These are phyloP conservation scores for Haplosporangium sp. DNA, from an alignment of 371 early-diverging fungal genomes.

Conservation along the genomic window DNA sequence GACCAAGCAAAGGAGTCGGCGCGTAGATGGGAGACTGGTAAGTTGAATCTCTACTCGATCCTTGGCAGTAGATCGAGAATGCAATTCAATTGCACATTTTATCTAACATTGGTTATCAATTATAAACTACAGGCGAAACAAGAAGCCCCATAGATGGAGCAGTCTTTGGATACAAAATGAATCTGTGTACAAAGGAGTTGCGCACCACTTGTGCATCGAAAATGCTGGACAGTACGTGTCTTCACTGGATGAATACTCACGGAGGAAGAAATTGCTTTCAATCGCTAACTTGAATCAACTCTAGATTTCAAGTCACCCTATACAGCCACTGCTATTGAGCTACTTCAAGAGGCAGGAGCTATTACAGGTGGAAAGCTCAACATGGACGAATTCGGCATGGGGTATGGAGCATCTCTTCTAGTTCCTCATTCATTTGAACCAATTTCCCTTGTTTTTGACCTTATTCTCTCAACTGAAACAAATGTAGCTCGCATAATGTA, in stretches of 20 bases:
- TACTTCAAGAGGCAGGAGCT: conserved; percentile 75
- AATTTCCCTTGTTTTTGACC: conserved; percentile 24
- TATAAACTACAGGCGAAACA: conserved; percentile 26
- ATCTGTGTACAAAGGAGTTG: conserved; percentile 70
- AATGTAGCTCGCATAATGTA: conserved; percentile 61
- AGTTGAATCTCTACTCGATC: not conserved
- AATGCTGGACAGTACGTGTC: conserved; percentile 69
- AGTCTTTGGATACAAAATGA: conserved; percentile 79
- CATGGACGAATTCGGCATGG: conserved; percentile 99
- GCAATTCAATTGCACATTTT: not conserved
- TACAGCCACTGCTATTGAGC: conserved; percentile 80
- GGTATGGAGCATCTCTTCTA: conserved; percentile 51
- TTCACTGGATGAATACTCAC: not conserved
- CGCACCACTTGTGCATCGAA: conserved; percentile 79
- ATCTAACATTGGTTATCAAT: not conserved
- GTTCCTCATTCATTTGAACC: not conserved
- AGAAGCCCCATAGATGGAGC: conserved; percentile 68
- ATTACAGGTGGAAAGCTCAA: conserved; percentile 88
- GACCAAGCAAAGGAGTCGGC: conserved; percentile 34
- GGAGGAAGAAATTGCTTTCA: not conserved
- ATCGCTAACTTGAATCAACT: too few species aligned
- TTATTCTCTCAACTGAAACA: too few species aligned
- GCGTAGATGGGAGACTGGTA: conserved; percentile 43
- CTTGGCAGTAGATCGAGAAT: not conserved
- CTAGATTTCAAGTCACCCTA: conserved; percentile 80